A percentile compares a stretch with the other conserved stretches of the same genome.
Conservation (phyloP, 345 rosid species). For the Melaleuca alternifolia region DNA sequence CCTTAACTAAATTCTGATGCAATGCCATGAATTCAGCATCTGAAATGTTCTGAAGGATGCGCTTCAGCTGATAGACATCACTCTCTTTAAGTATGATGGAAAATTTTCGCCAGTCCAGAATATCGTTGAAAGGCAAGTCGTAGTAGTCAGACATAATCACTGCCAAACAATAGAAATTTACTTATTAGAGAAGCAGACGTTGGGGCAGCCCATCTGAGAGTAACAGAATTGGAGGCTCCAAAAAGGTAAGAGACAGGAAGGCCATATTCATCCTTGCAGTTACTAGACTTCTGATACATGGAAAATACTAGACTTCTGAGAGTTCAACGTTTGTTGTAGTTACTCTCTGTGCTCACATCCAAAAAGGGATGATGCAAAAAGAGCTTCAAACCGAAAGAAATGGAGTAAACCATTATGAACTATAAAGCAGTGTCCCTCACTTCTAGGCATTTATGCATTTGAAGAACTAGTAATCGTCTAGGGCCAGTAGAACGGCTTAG, state of each 20-base stretch:
- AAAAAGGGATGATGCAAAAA: neutral
- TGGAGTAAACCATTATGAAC: neutral
- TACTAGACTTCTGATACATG: neutral
- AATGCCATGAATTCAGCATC: constrained; percentile 43
- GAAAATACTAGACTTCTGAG: neutral
- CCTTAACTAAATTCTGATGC: constrained; percentile 71
- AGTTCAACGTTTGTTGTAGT: neutral
- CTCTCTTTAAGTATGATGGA: constrained; percentile 54
- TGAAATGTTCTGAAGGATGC: constrained; percentile 57
- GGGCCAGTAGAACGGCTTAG: neutral
- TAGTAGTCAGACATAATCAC: constrained; percentile 75
- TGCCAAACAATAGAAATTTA: constrained; percentile 21
- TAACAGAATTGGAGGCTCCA: neutral
- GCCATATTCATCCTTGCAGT: neutral
- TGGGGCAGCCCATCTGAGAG: neutral
- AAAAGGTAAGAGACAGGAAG: neutral
- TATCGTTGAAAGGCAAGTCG: constrained; percentile 82
- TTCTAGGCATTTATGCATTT: neutral
- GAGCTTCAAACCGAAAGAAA: neutral
- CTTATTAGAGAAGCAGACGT: neutral
- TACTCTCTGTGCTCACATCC: neutral
- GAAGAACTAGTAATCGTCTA: neutral
- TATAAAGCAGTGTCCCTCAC: neutral
- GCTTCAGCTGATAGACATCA: constrained; percentile 64
- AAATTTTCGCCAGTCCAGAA: constrained; percentile 61